Evolutionary conservation across 805 yeast species (phyloP).

Genomic region (Metschnikowia colocasiae): DNA sequence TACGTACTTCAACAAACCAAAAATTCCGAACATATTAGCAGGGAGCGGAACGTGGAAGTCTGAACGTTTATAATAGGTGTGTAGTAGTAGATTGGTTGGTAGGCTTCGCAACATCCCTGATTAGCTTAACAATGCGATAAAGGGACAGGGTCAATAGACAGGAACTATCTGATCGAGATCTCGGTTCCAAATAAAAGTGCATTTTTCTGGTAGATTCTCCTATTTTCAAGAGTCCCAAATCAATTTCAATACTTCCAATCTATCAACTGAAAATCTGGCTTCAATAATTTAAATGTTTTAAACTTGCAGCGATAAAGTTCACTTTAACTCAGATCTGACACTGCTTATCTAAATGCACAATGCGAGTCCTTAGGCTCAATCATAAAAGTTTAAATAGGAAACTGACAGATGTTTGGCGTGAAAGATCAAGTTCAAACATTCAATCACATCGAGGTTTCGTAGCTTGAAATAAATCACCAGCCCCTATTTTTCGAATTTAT

Average conservation of each 20-base stretch:
- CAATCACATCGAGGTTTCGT: too few relatives aligned
- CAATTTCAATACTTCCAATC: neutral
- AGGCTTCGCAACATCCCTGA: slow-evolving; percentile 6
- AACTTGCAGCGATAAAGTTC: too few relatives aligned
- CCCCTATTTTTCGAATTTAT: neutral
- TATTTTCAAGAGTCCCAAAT: neutral
- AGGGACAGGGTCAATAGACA: neutral
- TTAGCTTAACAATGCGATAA: slow-evolving; percentile 4
- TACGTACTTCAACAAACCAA: slow-evolving; percentile 8
- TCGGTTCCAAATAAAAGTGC: neutral
- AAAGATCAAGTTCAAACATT: too few relatives aligned
- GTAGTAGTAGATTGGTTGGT: neutral
- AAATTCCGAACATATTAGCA: slow-evolving; percentile 7
- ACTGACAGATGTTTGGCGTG: too few relatives aligned
- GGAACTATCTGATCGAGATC: neutral
- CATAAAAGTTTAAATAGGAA: too few relatives aligned
- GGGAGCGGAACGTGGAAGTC: neutral
- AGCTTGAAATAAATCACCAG: too few relatives aligned
- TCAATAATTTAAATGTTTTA: too few relatives aligned
- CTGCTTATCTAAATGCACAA: too few relatives aligned
- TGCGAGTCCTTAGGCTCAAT: too few relatives aligned
- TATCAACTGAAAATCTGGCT: too few relatives aligned
- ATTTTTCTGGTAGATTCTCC: neutral
- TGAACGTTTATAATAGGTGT: neutral
- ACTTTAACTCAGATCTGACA: too few relatives aligned